Evolutionary conservation across 768 basidiomycete species (phyloP).

Genomic region (Phallus indusiatus): DNA sequence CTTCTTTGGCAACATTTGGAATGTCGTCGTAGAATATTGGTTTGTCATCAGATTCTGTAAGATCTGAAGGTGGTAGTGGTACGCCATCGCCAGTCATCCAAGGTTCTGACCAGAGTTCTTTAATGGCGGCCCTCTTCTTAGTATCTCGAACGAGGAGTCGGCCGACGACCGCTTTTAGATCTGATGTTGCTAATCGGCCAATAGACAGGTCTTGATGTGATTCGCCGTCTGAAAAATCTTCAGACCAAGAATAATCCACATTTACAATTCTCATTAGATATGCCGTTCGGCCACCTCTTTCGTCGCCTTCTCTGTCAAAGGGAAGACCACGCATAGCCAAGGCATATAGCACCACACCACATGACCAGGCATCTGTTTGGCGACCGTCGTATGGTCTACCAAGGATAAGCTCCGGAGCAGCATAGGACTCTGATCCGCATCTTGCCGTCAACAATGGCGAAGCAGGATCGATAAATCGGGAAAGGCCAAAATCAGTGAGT

Average conservation of each 20-base stretch:
- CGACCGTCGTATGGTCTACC: slow-evolving; percentile 68
- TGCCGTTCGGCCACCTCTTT: slow-evolving; percentile 24
- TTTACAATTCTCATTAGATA: slow-evolving; percentile 75
- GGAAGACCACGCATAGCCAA: slow-evolving; percentile 62
- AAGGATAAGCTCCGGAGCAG: slow-evolving; percentile 68
- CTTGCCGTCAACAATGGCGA: slow-evolving; percentile 60
- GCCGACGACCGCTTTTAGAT: slow-evolving; percentile 46
- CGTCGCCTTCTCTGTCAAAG: slow-evolving; percentile 39
- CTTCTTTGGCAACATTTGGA: slow-evolving; percentile 1
- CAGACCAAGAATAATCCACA: slow-evolving; percentile 72
- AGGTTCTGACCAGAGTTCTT: slow-evolving; percentile 47
- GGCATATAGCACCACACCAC: slow-evolving; percentile 80
- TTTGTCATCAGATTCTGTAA: background rate
- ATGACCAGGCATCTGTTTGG: slow-evolving; percentile 83
- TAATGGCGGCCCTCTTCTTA: slow-evolving; percentile 48
- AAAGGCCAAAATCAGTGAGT: slow-evolving; percentile 84
- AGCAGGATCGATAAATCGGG: slow-evolving; percentile 66
- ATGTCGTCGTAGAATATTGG: background rate
- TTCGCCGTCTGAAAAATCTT: slow-evolving; percentile 22
- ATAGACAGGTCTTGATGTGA: slow-evolving; percentile 1
- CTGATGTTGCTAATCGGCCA: slow-evolving; percentile 27
- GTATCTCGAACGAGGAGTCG: slow-evolving; percentile 64
- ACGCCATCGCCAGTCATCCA: slow-evolving; percentile 37
- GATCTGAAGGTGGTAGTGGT: slow-evolving; percentile 16
- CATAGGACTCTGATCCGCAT: slow-evolving; percentile 85